Base-by-base conservation (phyloP, 2,329 filamentous ascomycete genomes). In the Pseudogymnoascus sp. region DNA sequence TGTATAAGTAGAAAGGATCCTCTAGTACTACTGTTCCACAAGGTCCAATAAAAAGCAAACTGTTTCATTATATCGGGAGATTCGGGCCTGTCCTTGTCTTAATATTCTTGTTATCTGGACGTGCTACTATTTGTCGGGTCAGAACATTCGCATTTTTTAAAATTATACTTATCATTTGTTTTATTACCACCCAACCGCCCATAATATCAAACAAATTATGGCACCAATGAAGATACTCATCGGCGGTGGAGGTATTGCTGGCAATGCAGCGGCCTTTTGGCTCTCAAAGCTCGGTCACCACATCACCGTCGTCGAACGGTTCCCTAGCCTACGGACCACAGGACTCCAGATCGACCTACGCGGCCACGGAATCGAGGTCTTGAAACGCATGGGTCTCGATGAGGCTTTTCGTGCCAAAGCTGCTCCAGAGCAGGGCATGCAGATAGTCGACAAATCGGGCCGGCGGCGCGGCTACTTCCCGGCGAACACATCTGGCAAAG, bases 271-370 rank as follows among this genome's bases (percentile, higher is more conserved):
- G 9, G 82, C 82, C 29, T 79, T 77, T 71, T 81, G 79, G 73
- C 78, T 85, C 19, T 73, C 79, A 1, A 73, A 73, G 42, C 65
- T 72, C n/a, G 73, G 75, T 29, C 71, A 75, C 61, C 64, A 69
- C 33, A 70, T 77, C 40, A 77, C 76, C 1, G 64, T 81, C 33
- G 67, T 80, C 37, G 79, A 81, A 66, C 75, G 78, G 1, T 75
- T 67, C 35, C 70, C 76, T 2, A 59, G 46, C 1, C 70, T 84
- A 0, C 77, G 83, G 1, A 72, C 75, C 1, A 74, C 75, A 0
- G 83, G 83, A 0, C 77, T 80, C 3, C 82, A 84, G 59, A 71
- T 86, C 29, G 84, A 87, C 68, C 72, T 86, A 2, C 78, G 81
- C 2, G 79, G 76, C 11, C 76, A 78, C 21, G 82, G 79, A 0